These are phyloP conservation scores for Umbilicus rupestris DNA, from an alignment of 164 flowering plant species.

Conservation along the genomic window DNA sequence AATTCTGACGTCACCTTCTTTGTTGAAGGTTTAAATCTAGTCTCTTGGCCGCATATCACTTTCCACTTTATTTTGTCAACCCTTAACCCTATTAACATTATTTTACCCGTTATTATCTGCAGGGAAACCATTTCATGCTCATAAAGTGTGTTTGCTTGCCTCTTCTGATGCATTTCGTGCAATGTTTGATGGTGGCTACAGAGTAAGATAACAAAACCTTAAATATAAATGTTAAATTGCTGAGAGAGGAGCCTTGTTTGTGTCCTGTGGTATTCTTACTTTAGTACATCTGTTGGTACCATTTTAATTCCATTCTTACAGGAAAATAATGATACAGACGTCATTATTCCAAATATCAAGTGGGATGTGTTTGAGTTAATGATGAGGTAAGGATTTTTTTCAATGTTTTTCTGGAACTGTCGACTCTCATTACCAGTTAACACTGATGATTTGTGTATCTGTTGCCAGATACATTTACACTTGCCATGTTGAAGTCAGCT, in stretches of 20 bases:
- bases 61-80: too few species aligned
- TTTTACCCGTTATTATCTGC: background rate
- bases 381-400: conserved; percentile 45
- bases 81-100: background rate
- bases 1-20: conserved; percentile 64
- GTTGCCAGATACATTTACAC: conserved; percentile 54
- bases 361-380: conserved; percentile 70
- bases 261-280: background rate
- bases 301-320: conserved; percentile 14
- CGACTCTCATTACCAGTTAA: too few species aligned
- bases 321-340: conserved; percentile 62
- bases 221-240: background rate
- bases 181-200: conserved; percentile 74
- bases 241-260: background rate
- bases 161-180: conserved; percentile 73
- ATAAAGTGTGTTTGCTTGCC: conserved; percentile 59
- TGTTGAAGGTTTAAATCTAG: conserved; percentile 42
- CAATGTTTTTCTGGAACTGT: background rate
- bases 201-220: conserved; percentile 26
- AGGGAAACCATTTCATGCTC: conserved; percentile 59
- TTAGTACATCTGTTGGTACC: background rate
- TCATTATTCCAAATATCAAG: conserved; percentile 50
- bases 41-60: background rate
- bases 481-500: conserved; percentile 46
- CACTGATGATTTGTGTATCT: background rate